Percentiles rank a stretch among this genome's conserved stretches.
Evolutionary conservation across 2,329 filamentous ascomycete genomes (phyloP).

Genomic region (Knufia petricola): DNA sequence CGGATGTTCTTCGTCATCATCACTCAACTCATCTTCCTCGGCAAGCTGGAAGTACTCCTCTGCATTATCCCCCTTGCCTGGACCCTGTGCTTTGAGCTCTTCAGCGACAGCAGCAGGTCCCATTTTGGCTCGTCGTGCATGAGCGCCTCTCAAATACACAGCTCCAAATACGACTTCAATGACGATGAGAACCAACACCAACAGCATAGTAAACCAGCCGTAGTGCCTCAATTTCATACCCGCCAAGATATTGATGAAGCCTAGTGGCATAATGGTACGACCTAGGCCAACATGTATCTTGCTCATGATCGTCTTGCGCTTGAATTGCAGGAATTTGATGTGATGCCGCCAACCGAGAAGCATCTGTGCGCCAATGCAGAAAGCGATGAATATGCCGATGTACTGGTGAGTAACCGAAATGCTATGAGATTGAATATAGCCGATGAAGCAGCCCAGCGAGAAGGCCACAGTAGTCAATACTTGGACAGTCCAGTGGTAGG

Average conservation of each 20-base stretch:
- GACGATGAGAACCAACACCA: slow-evolving; percentile 16
- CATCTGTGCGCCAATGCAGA: slow-evolving; percentile 29
- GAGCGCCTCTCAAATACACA: slow-evolving; percentile 10
- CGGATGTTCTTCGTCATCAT: slow-evolving; percentile 14
- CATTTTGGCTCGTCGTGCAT: slow-evolving; percentile 4
- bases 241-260: slow-evolving; percentile 19
- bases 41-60: slow-evolving; percentile 24
- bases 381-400: slow-evolving; percentile 34
- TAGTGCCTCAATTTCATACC: slow-evolving; percentile 22
- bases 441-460: slow-evolving; percentile 32
- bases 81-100: slow-evolving; percentile 6
- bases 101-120: slow-evolving; percentile 9
- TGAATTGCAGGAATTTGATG: slow-evolving; percentile 24
- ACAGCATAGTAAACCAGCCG: slow-evolving; percentile 18
- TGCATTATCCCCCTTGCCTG: slow-evolving; percentile 13
- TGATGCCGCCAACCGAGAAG: slow-evolving; percentile 34
- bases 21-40: slow-evolving; percentile 15
- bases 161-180: slow-evolving; percentile 17
- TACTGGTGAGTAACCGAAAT: slow-evolving; percentile 40
- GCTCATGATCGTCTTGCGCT: slow-evolving; percentile 19
- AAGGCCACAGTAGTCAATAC: slow-evolving; percentile 30
- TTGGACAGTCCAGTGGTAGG: slow-evolving; percentile 35
- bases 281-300: slow-evolving; percentile 26
- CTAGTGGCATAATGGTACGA: slow-evolving; percentile 23
- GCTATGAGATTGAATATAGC: slow-evolving; percentile 34